Evolutionary conservation across 148 eudicot genomes (phyloP).

Genomic region (Selenicereus undatus): DNA sequence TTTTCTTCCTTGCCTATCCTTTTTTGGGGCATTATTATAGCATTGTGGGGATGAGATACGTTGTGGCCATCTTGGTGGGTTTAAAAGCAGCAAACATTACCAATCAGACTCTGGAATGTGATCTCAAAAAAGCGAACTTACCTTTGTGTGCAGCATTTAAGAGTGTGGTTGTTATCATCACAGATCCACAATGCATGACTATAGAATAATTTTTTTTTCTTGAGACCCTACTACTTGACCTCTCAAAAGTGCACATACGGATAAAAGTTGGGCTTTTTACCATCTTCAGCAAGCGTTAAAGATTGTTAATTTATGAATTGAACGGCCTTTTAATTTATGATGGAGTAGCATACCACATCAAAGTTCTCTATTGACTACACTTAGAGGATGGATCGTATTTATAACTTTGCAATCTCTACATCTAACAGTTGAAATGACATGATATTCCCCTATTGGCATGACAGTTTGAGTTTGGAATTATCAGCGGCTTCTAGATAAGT

Average conservation of each 20-base stretch:
- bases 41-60: neutral
- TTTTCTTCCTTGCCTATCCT: neutral
- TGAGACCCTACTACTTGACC: neutral
- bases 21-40: neutral
- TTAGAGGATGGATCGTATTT: no score
- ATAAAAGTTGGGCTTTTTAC: neutral
- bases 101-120: neutral
- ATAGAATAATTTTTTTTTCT: neutral
- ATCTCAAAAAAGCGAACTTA: neutral
- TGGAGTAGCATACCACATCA: no score
- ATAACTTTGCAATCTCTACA: no score
- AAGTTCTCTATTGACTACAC: no score
- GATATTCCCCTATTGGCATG: no score
- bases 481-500: no score
- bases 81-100: neutral
- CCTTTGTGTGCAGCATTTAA: neutral
- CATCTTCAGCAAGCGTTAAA: constrained; percentile 28
- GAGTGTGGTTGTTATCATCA: neutral
- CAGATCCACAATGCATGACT: neutral
- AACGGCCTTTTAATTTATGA: constrained; percentile 3
- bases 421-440: no score
- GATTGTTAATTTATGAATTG: constrained; percentile 59
- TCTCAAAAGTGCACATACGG: neutral
- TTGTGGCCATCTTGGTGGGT: neutral
- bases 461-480: no score